Conservation (phyloP, 495 filamentous ascomycete genomes). For the Halenospora varia region DNA sequence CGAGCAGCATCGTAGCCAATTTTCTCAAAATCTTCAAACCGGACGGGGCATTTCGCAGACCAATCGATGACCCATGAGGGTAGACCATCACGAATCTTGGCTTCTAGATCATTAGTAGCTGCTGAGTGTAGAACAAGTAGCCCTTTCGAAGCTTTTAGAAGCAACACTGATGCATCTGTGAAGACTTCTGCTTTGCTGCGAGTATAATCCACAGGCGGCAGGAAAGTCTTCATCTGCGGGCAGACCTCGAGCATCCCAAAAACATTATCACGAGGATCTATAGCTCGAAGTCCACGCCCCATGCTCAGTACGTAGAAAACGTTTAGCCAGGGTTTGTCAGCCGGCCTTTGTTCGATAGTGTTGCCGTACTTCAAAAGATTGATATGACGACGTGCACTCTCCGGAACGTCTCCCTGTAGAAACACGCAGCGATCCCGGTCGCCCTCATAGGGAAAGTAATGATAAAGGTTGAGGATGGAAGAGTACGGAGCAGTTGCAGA, state of each 20-base stretch:
- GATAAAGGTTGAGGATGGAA: neutral
- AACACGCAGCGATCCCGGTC: too few relatives aligned
- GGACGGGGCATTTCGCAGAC: too few relatives aligned
- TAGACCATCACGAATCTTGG: too few relatives aligned
- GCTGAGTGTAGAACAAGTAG: constrained; percentile 14
- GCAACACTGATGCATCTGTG: neutral
- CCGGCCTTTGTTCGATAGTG: too few relatives aligned
- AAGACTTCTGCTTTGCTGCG: constrained; percentile 7
- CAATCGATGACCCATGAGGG: constrained; percentile 22
- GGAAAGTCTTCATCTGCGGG: neutral
- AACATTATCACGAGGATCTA: constrained; percentile 22
- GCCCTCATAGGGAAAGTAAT: too few relatives aligned
- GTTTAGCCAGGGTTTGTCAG: too few relatives aligned
- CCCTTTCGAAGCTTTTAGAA: constrained; percentile 16
- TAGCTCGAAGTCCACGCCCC: constrained; percentile 7
- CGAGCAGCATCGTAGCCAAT: too few relatives aligned
- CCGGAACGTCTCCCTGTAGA: too few relatives aligned
- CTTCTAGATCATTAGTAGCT: neutral
- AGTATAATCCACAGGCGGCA: constrained; percentile 6
- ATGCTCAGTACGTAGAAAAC: neutral
- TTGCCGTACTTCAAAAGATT: too few relatives aligned
- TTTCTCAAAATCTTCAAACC: too few relatives aligned
- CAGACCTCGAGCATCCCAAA: constrained; percentile 14
- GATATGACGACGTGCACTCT: too few relatives aligned
- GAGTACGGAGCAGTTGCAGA: too few relatives aligned